Base-by-base conservation (phyloP, 2,329 filamentous ascomycete species). In the Daldinia eschscholtzii region DNA sequence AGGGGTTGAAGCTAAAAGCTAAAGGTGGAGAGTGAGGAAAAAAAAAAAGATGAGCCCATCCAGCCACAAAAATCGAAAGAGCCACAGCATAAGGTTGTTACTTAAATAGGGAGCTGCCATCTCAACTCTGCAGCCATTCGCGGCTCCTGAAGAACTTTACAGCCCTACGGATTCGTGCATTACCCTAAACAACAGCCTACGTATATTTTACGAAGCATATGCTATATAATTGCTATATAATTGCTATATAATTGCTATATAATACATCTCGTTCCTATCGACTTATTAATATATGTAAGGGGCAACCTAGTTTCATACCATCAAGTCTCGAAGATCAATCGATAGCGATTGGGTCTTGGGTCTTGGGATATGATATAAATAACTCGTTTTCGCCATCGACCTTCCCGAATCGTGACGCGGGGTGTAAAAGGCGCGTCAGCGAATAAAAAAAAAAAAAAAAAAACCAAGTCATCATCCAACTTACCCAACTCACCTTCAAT, bases 301-400 rank as follows among this genome's bases (percentile, higher is more conserved):
- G 46, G 46, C 15, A 30, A 52, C 3, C 46, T 26, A 26, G 46
- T 52, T 33, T 52, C 46, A 52, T n/a, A 6, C 46, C 46, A 33
- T 12, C 33, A 9, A 18, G 33, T 1, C 33, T 15, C 33, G 46
- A 52, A 52, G 46, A 33, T 52, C 26, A 33, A n/a, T 52, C 9
- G 26, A 52, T 28, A 3, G 26, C n/a, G 6, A 52, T 52, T 33
- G 46, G 18, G 20, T 35, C 2, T 33, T 33, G 6, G 7, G 28
- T 18, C 18, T 5, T 41, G 56, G 61, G 64, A 9, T 35, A 9
- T 48, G 64, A 64, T 67, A 64, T 66, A 67, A 64, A 67, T 67
- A 67, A 30, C 46, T 56, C 44, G 33, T 35, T 28, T 35, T 48
- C 58, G 48, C 48, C 37, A 50, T 7, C 30, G 35, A 61, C 62